These are phyloP conservation scores for Xerocomus nothofagi DNA, from an alignment of 1,284 basidiomycete species.

Conservation along the genomic window DNA sequence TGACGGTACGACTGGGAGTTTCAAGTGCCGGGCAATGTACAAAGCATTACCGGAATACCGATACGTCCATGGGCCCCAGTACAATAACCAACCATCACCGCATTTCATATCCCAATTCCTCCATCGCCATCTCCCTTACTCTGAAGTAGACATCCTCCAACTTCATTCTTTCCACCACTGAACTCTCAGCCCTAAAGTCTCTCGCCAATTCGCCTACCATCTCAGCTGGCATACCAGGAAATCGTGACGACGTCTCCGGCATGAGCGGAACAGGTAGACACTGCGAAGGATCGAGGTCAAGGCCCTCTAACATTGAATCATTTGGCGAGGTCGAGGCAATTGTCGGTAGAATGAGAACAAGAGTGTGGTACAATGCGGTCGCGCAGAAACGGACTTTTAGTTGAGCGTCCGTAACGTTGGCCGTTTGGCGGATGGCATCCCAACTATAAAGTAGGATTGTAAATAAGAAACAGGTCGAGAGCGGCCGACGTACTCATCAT, in stretches of 20 bases:
- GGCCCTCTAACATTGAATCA: constrained; percentile 45
- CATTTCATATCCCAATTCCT: constrained; percentile 40
- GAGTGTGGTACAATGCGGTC: constrained; percentile 69
- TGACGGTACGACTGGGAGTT: constrained; percentile 2
- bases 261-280: constrained; percentile 53
- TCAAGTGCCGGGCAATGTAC: background rate
- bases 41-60: background rate
- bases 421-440: constrained; percentile 65
- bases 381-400: constrained; percentile 61
- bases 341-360: constrained; percentile 48
- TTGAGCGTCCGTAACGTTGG: constrained; percentile 68
- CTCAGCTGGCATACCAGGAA: constrained; percentile 66
- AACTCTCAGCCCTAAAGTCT: constrained; percentile 63
- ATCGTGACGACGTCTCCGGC: constrained; percentile 63
- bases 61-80: background rate
- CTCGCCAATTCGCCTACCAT: constrained; percentile 54
- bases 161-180: constrained; percentile 52
- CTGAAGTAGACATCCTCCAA: constrained; percentile 60
- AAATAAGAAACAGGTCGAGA: constrained; percentile 4
- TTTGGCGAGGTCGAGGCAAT: constrained; percentile 27
- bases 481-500: constrained; percentile 74
- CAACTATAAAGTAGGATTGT: constrained; percentile 51
- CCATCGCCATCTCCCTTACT: constrained; percentile 56
- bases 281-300: constrained; percentile 53
- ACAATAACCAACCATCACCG: constrained; percentile 11